Evolutionary conservation across 2,329 filamentous ascomycete genomes (phyloP).

Genomic region (Hyphodiscus sp.): DNA sequence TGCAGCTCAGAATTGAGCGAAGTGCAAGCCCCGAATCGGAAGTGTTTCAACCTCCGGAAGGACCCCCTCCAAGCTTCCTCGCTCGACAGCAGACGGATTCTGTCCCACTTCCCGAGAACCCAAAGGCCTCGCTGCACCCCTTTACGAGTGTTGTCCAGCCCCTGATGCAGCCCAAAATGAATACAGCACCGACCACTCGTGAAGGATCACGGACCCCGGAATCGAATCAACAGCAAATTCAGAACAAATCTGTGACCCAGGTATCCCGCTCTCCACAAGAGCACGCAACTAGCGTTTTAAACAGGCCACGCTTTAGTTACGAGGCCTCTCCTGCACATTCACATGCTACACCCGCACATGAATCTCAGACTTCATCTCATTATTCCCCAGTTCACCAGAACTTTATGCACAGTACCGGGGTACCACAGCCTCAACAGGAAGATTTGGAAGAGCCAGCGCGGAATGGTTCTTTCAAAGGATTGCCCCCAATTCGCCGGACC

Average conservation of each 20-base stretch:
- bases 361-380: not conserved
- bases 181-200: not conserved
- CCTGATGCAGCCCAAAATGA: not conserved
- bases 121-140: not conserved
- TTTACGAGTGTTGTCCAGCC: not conserved
- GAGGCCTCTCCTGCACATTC: not conserved
- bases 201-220: no score
- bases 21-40: not conserved
- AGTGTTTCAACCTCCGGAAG: not conserved
- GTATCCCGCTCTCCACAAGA: not conserved
- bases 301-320: conserved; percentile 5
- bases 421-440: not conserved
- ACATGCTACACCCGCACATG: not conserved
- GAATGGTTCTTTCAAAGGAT: conserved; percentile 32
- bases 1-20: not conserved
- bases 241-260: not conserved
- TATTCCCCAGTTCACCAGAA: not conserved
- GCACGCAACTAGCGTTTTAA: conserved; percentile 1
- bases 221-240: not conserved
- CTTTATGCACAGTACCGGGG: not conserved
- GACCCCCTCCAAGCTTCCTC: not conserved
- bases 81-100: not conserved
- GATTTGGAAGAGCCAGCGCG: conserved; percentile 7
- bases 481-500: conserved; percentile 52
- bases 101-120: no score